Conservation (phyloP, 2,329 filamentous ascomycete species). For the Lasiodiplodia citricola region DNA sequence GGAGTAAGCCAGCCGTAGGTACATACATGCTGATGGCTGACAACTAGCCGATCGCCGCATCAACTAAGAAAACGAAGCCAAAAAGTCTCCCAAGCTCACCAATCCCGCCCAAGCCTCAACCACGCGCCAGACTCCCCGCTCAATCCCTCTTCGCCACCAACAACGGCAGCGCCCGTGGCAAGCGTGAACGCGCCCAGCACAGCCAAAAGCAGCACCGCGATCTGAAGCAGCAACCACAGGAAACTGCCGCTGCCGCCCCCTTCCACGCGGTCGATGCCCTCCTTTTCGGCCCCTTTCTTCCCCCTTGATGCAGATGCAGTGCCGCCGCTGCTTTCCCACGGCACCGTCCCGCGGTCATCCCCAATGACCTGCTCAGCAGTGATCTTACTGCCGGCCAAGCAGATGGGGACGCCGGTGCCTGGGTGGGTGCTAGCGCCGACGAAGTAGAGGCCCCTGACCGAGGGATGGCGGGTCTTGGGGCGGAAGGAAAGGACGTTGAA, state of each 20-base stretch:
- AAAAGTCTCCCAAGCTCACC: neutral
- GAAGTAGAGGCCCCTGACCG: slow-evolving; percentile 65
- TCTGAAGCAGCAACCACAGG: slow-evolving; percentile 30
- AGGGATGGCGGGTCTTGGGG: slow-evolving; percentile 61
- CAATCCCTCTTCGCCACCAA: slow-evolving; percentile 1
- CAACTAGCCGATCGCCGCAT: neutral
- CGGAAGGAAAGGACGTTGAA: slow-evolving; percentile 74
- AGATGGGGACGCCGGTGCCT: slow-evolving; percentile 76
- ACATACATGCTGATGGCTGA: too few species aligned
- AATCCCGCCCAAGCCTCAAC: slow-evolving; percentile 11
- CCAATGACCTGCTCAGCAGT: slow-evolving; percentile 59
- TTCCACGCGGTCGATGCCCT: slow-evolving; percentile 31
- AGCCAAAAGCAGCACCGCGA: slow-evolving; percentile 24
- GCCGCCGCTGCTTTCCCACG: slow-evolving; percentile 43
- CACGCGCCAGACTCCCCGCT: neutral
- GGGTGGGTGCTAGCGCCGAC: slow-evolving; percentile 78
- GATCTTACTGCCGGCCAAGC: slow-evolving; percentile 71
- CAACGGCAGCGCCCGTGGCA: slow-evolving; percentile 1
- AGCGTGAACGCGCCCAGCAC: slow-evolving; percentile 25
- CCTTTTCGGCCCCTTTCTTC: neutral
- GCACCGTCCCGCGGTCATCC: slow-evolving; percentile 44
- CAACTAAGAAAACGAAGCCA: neutral
- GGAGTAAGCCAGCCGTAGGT: too few species aligned
- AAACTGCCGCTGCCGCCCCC: slow-evolving; percentile 24
- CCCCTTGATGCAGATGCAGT: neutral